Evolutionary conservation across 306 rosid species (phyloP), one percentile per base, ranked within the genome.

Genomic region (Prunus persica): DNA sequence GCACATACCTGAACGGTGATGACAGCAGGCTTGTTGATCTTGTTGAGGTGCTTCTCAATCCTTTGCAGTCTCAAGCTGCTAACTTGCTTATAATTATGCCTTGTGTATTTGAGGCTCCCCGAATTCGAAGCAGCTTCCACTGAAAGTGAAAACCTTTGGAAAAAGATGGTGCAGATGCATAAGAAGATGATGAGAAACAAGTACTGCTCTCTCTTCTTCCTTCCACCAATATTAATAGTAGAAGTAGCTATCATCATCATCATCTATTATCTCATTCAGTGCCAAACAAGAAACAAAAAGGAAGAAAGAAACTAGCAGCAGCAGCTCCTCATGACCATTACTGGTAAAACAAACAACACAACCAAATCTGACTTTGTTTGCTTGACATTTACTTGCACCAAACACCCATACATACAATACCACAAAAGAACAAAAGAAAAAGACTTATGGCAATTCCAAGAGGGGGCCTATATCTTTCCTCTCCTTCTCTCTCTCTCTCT

Each of bases 11-110:
- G 76, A 60, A 95, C 87, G 75, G 97, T 88, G 6, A 92, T 81
- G 55, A 88, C 74, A 62, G 97, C 78, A 56, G 93, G 85, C 87
- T 92, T 95, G 90, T 92, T 95, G 66, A 95, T 92, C 85, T 84
- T 88, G 71, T 84, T 81, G 90, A 95, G 76, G 80, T 89, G 98
- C 82, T 79, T 88, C 49, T 84, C 84, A 83, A 92, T 95, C 87
- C 98, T 88, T 45, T 90, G 81, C 24, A 95, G 73, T 78, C 97
- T 89, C 83, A 90, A 81, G 82, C 81, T 83, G 65, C 93, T 90
- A 11, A 92, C 88, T 61, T 73, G 87, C 71, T 71, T 84, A 19
- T 6, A 34, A 34, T 60, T 80, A 41, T 85, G 63, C 27, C 64
- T 83, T 38, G 95, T 88, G 86, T 83, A 87, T 64, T 91, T 91